Percentiles rank a stretch among this genome's conserved stretches.
Evolutionary conservation across 1,284 basidiomycete genomes (phyloP).

Genomic region (Ustilago xerochloae): DNA sequence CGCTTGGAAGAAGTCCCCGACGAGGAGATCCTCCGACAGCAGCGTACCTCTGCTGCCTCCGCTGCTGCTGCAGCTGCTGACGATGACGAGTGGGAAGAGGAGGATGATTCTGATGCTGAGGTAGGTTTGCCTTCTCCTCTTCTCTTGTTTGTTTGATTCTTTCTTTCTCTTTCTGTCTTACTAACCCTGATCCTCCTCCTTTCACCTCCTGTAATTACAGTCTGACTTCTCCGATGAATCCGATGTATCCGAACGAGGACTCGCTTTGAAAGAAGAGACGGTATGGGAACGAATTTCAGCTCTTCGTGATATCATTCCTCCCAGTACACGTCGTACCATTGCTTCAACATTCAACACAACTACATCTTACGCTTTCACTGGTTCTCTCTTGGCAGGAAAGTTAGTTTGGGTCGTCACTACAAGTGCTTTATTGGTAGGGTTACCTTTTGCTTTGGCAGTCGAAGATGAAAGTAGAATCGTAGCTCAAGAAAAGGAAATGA

Average conservation of each 20-base stretch:
- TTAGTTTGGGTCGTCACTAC: conserved; percentile 95
- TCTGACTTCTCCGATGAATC: conserved; percentile 59
- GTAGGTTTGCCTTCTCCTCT: conserved; percentile 7
- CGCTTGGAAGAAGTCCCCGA: conserved; percentile 53
- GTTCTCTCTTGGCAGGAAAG: conserved; percentile 81
- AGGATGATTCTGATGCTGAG: conserved; percentile 46
- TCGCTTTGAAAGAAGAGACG: conserved; percentile 74
- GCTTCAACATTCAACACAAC: conserved; percentile 75
- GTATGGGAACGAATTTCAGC: conserved; percentile 87
- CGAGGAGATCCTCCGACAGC: conserved; percentile 52
- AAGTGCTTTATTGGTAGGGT: conserved; percentile 88
- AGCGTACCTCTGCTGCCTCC: conserved; percentile 29
- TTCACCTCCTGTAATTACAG: conserved; percentile 1
- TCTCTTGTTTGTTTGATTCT: neutral
- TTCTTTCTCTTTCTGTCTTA: neutral
- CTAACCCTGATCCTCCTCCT: neutral
- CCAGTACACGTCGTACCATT: conserved; percentile 83
- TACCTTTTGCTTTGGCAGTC: conserved; percentile 89
- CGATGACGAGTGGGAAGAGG: conserved; percentile 48
- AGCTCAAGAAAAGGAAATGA: conserved; percentile 92
- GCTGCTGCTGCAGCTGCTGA: conserved; percentile 28
- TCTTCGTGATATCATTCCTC: conserved; percentile 93
- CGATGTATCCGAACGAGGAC: conserved; percentile 59
- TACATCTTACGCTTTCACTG: conserved; percentile 73
- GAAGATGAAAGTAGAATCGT: conserved; percentile 96